A percentile compares a stretch with the other conserved stretches of the same genome.
phyloP scores from a whole-genome alignment of 2,329 filamentous ascomycete species.

The Cercospora janseana region DNA sequence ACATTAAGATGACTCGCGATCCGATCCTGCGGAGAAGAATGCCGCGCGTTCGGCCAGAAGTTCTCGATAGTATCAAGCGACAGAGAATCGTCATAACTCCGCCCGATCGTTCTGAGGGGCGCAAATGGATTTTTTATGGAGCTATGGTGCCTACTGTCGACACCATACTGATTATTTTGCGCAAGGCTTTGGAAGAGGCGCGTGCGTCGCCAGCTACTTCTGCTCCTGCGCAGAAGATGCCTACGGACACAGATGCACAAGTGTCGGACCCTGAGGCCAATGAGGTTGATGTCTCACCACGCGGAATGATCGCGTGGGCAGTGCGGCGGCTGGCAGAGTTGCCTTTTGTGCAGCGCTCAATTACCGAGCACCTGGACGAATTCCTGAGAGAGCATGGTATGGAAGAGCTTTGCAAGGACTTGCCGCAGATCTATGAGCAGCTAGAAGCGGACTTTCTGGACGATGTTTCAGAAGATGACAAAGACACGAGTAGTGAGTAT shows the following conservation, averaged over 20 bases:
- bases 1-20: conserved; percentile 2
- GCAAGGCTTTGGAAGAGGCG: conserved; percentile 25
- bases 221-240: background rate
- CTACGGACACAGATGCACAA: background rate
- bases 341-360: conserved; percentile 13
- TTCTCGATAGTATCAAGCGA: conserved; percentile 12
- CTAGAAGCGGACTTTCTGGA: conserved; percentile 3
- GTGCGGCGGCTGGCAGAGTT: conserved; percentile 22
- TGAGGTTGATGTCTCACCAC: conserved; percentile 12
- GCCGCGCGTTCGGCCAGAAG: conserved; percentile 9
- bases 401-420: conserved; percentile 15
- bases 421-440: conserved; percentile 18
- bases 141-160: conserved; percentile 24
- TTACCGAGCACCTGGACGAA: conserved; percentile 17
- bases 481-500: too few relatives aligned
- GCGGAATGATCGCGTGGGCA: conserved; percentile 25
- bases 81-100: conserved; percentile 17
- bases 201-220: background rate
- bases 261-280: background rate
- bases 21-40: conserved; percentile 1
- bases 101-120: background rate
- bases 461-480: background rate
- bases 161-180: conserved; percentile 30
- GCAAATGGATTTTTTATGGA: conserved; percentile 26
- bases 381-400: conserved; percentile 19